Evolutionary conservation across 23 red algal genomes (phyloP).

Genomic region (Chondrus crispus): DNA sequence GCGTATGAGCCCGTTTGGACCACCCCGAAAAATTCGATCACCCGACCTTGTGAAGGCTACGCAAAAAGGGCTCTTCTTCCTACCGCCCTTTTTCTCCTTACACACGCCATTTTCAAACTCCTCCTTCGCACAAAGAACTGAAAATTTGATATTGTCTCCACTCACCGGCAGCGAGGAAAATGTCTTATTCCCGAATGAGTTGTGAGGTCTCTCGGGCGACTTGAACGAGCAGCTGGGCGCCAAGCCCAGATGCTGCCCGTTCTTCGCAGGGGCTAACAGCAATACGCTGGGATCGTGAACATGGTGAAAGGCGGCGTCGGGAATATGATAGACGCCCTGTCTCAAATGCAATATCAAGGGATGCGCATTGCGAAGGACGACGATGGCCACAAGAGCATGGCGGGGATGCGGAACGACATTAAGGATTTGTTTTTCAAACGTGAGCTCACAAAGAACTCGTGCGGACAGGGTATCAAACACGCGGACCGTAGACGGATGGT

Average conservation of each 20-base stretch:
- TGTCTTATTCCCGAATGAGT: slow-evolving; percentile 39
- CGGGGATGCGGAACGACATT: slow-evolving; percentile 57
- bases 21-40: slow-evolving; percentile 14
- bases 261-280: not conserved
- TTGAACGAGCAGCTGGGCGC: not conserved
- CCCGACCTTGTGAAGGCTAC: slow-evolving; percentile 20
- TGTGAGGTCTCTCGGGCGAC: not conserved
- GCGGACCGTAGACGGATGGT: slow-evolving; percentile 9
- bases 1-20: slow-evolving; percentile 41
- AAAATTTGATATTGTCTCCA: not conserved
- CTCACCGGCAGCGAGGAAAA: slow-evolving; percentile 2
- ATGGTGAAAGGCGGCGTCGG: not conserved
- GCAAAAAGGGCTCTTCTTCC: slow-evolving; percentile 12
- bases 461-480: slow-evolving; percentile 37
- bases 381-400: not conserved
- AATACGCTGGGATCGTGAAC: slow-evolving; percentile 11
- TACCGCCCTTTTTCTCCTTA: slow-evolving; percentile 24
- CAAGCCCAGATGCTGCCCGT: not conserved
- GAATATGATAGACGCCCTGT: slow-evolving; percentile 27
- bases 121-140: slow-evolving; percentile 21
- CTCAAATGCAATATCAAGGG: slow-evolving; percentile 48
- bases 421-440: slow-evolving; percentile 14
- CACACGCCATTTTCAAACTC: slow-evolving; percentile 37
- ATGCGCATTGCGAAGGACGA: slow-evolving; percentile 17
- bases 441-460: slow-evolving; percentile 9